phyloP scores from a whole-genome alignment of 257 asterid genomes.

The Penstemon barbatus region DNA sequence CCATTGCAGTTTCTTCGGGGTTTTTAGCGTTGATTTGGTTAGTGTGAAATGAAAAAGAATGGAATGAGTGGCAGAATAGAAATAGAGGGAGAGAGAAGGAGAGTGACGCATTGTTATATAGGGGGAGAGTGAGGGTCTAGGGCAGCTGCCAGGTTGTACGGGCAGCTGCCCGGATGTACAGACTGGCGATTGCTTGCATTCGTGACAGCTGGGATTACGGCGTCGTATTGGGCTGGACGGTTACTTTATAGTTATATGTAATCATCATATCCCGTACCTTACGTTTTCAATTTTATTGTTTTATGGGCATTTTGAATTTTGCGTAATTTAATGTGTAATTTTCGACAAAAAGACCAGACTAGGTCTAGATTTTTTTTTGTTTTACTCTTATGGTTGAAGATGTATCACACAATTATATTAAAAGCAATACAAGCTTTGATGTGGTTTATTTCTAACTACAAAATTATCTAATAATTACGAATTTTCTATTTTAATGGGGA shows the following conservation, averaged over 20 bases:
- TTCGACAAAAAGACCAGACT: too few relatives aligned
- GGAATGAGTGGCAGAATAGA: slow-evolving; percentile 23
- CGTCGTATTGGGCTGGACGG: not conserved
- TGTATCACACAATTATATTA: too few relatives aligned
- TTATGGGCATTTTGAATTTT: not conserved
- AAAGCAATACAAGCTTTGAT: too few relatives aligned
- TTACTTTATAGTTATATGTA: not conserved
- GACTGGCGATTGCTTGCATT: slow-evolving; percentile 35
- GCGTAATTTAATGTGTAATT: not conserved
- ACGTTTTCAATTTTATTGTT: not conserved
- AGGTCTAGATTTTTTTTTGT: too few relatives aligned
- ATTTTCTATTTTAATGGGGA: too few relatives aligned
- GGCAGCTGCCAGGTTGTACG: slow-evolving; percentile 45
- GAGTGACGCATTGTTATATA: slow-evolving; percentile 14
- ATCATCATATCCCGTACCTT: not conserved
- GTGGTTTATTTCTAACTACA: too few relatives aligned
- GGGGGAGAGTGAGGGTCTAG: slow-evolving; percentile 20
- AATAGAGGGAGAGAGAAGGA: not conserved
- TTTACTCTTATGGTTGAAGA: too few relatives aligned
- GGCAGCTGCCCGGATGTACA: slow-evolving; percentile 50
- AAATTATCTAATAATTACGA: too few relatives aligned
- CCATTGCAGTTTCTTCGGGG: slow-evolving; percentile 41
- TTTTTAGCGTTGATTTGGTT: not conserved
- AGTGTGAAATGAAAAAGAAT: not conserved
- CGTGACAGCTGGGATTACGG: slow-evolving; percentile 16